Evolutionary conservation across 2,329 filamentous ascomycete species (phyloP).

Genomic region (Botrytis squamosa): DNA sequence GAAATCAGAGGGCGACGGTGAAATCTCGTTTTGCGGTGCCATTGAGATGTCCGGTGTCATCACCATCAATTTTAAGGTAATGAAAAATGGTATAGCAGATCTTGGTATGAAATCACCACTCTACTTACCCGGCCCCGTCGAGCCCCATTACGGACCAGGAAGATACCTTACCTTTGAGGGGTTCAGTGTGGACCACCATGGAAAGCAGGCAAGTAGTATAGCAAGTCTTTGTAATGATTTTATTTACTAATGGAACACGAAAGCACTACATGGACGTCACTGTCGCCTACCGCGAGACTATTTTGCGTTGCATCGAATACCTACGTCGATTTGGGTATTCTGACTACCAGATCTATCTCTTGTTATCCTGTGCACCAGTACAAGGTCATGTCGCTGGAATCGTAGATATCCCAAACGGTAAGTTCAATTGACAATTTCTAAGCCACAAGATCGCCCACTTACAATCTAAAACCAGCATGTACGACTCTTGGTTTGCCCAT

Average conservation of each 20-base stretch:
- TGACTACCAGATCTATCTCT: constrained; percentile 78
- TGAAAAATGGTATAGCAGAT: constrained; percentile 75
- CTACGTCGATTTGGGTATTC: constrained; percentile 69
- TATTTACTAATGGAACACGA: constrained; percentile 13
- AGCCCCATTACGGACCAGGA: constrained; percentile 82
- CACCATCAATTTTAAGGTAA: constrained; percentile 84
- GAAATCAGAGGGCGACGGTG: constrained; percentile 84
- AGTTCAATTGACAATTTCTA: neutral
- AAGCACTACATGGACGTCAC: constrained; percentile 35
- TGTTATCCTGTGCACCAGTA: constrained; percentile 81
- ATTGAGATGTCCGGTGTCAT: constrained; percentile 95
- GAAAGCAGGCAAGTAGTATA: constrained; percentile 72
- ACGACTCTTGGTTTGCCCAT: constrained; percentile 86
- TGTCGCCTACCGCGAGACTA: constrained; percentile 33
- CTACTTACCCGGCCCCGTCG: constrained; percentile 82
- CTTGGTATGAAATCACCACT: constrained; percentile 79
- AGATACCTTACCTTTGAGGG: constrained; percentile 84
- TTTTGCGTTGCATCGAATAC: constrained; percentile 72
- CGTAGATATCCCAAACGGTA: constrained; percentile 78
- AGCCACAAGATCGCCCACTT: constrained; percentile 2
- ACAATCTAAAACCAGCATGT: constrained; percentile 53
- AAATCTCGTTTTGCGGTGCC: constrained; percentile 84
- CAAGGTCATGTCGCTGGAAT: constrained; percentile 88
- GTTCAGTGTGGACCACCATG: constrained; percentile 83
- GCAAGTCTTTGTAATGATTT: constrained; percentile 41